Base-by-base conservation (phyloP, 1,284 basidiomycete genomes). In the Naganishia albida region DNA sequence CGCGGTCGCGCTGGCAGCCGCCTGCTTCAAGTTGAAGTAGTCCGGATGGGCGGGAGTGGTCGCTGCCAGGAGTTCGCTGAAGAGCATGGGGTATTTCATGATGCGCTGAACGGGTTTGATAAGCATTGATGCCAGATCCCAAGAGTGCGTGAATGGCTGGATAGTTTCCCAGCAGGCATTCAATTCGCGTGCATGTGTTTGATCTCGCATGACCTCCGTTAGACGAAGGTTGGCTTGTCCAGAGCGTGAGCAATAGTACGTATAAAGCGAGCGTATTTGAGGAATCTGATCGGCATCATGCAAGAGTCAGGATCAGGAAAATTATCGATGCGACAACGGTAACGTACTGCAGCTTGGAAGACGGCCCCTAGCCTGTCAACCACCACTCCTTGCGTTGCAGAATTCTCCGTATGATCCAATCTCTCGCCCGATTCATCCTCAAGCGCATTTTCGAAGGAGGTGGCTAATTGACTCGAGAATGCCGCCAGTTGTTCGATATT, bases 111-210 rank as follows among this genome's bases (percentile, higher is more conserved):
- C 89, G 38, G 92, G 92, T 77, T 93, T 81, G 76, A 81, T 96
- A 67, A 96, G 86, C 67, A 96, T 84, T 0, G 92, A 95, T 7
- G 89, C 84, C 50, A 97, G 85, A 77, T 97, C 93, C 94, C 93
- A 97, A 1, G 93, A 91, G 72, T 93, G 89, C 0, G 92, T 90
- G 51, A 88, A 83, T 4, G 85, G 83, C 23, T 88, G 85, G 16
- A 90, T 87, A 44, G 87, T 81, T 3, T 80, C 80, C 74, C 87
- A 86, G 28, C 88, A 89, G 26, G 87, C 85, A 16, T 84, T 76
- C 39, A 93, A 82, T 77, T 91, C 90, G 0, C 83, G 79, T n/a
- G 82, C 74, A 63, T 83, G 69, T 1, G 64, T 67, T 2, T 71
- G 68, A 56, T 79, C 75, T 16, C 68, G 60, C 67, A 74, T 73